A percentile compares a stretch with the other conserved stretches of the same genome.
Conservation (phyloP, 306 rosid species). For the Citrullus mucosospermus region DNA sequence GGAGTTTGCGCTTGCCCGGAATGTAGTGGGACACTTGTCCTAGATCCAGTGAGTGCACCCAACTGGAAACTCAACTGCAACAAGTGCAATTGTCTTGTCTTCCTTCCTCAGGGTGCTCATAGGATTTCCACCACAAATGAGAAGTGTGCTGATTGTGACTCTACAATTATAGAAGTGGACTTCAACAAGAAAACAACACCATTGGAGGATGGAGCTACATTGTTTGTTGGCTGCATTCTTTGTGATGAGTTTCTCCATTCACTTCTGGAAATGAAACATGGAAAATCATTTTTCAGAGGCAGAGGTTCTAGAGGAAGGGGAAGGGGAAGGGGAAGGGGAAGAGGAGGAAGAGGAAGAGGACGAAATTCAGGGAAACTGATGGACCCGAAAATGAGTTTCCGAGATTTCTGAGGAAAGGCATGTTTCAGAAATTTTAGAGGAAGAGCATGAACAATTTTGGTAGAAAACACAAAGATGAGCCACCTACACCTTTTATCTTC, state of each 20-base stretch:
- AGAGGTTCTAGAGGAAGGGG: constrained; percentile 59
- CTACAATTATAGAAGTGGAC: constrained; percentile 75
- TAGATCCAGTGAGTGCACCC: constrained; percentile 86
- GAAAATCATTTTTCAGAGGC: constrained; percentile 45
- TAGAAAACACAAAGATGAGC: background rate
- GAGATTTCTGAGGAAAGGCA: constrained; percentile 44
- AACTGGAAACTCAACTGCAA: constrained; percentile 85
- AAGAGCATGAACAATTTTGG: background rate
- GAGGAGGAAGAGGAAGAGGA: constrained; percentile 51
- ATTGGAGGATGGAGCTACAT: constrained; percentile 67
- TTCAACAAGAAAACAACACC: constrained; percentile 93
- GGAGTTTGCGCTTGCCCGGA: constrained; percentile 97
- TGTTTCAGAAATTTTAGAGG: background rate
- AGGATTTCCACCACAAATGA: constrained; percentile 69
- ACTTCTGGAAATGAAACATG: constrained; percentile 80
- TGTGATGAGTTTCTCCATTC: constrained; percentile 92
- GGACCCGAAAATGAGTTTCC: constrained; percentile 92
- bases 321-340: constrained; percentile 40
- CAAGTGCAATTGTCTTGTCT: constrained; percentile 75
- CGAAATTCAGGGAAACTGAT: constrained; percentile 35
- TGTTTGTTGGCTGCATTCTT: constrained; percentile 74
- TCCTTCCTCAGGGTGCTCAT: constrained; percentile 91
- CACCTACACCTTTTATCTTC: background rate
- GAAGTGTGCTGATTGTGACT: constrained; percentile 65
- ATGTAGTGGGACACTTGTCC: constrained; percentile 81